Base-by-base conservation (phyloP, 106 monocot genomes). In the Allium cepa region DNA sequence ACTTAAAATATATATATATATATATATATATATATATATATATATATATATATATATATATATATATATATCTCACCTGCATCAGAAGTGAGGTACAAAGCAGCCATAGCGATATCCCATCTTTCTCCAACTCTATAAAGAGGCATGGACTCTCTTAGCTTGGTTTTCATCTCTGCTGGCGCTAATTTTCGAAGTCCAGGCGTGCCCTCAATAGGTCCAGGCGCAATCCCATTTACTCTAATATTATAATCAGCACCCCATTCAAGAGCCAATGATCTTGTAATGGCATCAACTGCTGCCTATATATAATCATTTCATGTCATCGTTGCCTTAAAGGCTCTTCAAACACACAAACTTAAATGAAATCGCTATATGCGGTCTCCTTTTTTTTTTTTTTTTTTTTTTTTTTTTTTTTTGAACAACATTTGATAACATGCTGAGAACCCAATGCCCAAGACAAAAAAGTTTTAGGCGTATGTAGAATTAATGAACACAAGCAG, bases 221-320 rank as follows among this genome's bases (percentile, higher is more conserved):
- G 97, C 49, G 97, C 97, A 79, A 99, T 99, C 7, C 92, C 92
- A 76, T 99, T 99, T 46, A 92, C 97, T 72, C 97, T 79, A 10
- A 99, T 92, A 52, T 78, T 75, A 65, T 92, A 92, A 85, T 97
- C 97, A 45, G 84, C 79, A n/a, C 97, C 92, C 97, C 97, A 99
- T 56, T 92, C 90, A 57, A 99, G 66, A 66, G 97, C 97, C 78
- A 99, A 79, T 10, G 86, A 89, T 69, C 97, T 82, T 53, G 97
- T 99, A 10, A 92, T 84, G 66, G 86, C 88, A 73, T 99, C 97
- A 76, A 99, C 87, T 15, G 92, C 97, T 59, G 97, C 92, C 97
- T 99, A 64, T 55, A 55, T 15, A 55, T 22, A 77, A 47, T 45
- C 36, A 69, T 17, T 62, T 50, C 13, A 53, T 10, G 36, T 36